phyloP scores from a whole-genome alignment of 225 moss, liverwort and hornwort species.

The Rhytidiadelphus loreus region DNA sequence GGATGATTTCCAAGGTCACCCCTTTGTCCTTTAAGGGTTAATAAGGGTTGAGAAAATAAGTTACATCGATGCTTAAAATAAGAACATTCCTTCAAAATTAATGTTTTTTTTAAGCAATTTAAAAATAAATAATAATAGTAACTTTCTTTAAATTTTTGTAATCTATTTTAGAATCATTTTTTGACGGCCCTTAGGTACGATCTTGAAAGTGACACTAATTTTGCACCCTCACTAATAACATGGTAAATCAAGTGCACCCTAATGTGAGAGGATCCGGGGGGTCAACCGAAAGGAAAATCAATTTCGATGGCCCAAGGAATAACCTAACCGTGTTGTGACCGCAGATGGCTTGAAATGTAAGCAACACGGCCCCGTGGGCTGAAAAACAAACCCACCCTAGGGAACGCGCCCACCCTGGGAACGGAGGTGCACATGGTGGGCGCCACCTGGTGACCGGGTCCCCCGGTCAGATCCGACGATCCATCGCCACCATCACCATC shows the following conservation, averaged over 20 bases:
- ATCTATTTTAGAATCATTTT: no score
- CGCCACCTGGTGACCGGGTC: background rate
- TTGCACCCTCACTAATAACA: background rate
- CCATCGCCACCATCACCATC: background rate
- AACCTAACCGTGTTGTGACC: background rate
- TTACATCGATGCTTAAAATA: background rate
- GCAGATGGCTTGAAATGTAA: background rate
- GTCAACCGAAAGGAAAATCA: background rate
- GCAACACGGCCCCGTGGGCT: background rate
- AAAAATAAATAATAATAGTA: background rate
- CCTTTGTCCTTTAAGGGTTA: no score
- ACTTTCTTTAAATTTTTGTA: no score
- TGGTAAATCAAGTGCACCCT: background rate
- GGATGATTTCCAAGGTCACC: no score
- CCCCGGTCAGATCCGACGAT: background rate
- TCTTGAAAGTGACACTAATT: background rate
- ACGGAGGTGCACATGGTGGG: background rate
- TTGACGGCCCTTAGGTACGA: accelerated
- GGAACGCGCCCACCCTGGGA: background rate
- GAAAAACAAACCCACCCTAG: no score
- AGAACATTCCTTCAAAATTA: background rate
- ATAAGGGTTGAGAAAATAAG: background rate
- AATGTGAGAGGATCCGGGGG: background rate
- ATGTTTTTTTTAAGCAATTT: no score
- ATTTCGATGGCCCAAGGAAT: background rate